These are phyloP conservation scores for Rhododendron ovatum DNA, from an alignment of 148 eudicot species.

Conservation along the genomic window DNA sequence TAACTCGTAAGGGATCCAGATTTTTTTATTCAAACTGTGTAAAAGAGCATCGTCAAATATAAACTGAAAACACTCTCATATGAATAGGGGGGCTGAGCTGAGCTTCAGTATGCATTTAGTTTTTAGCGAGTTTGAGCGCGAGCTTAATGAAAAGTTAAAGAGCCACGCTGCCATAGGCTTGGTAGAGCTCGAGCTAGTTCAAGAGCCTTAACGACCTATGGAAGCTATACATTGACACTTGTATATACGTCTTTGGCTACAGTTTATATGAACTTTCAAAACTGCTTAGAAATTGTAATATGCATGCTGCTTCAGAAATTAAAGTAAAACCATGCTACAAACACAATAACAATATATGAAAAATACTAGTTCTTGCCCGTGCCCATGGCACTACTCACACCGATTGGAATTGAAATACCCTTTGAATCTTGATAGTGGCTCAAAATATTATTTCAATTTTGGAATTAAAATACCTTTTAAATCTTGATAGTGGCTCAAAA, in stretches of 20 bases:
- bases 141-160: not conserved
- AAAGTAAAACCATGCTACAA: not conserved
- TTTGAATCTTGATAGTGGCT: too few species aligned
- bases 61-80: conserved; percentile 2
- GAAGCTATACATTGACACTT: not conserved
- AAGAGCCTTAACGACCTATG: not conserved
- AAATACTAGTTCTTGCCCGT: not conserved
- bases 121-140: not conserved
- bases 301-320: not conserved
- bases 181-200: not conserved
- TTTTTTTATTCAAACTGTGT: not conserved
- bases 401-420: too few species aligned
- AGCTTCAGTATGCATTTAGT: not conserved
- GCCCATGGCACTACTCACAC: too few species aligned
- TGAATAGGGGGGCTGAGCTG: not conserved
- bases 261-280: not conserved
- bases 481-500: too few species aligned
- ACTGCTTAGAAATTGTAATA: not conserved
- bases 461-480: too few species aligned
- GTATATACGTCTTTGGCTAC: not conserved
- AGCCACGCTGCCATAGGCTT: not conserved
- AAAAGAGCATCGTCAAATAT: not conserved
- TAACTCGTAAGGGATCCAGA: not conserved
- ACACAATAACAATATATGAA: not conserved
- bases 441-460: too few species aligned